Conservation (phyloP, 2,329 filamentous ascomycete genomes). For the Tolypocladium tropicale region DNA sequence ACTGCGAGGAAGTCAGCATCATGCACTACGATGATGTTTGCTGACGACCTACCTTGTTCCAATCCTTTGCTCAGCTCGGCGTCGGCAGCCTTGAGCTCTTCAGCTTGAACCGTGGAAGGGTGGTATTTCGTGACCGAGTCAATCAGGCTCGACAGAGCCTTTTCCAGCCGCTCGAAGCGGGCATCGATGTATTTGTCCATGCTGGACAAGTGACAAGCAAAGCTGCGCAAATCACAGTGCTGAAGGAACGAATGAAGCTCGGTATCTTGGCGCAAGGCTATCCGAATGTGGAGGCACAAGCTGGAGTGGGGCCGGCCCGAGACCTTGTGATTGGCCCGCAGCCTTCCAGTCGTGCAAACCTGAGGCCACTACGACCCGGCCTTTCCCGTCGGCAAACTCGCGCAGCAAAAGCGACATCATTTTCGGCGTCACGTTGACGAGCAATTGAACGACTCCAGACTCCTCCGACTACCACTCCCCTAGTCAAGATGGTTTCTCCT, state of each 20-base stretch:
- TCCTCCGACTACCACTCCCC: slow-evolving; percentile 16
- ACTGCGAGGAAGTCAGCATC: slow-evolving; percentile 32
- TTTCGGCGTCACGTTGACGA: slow-evolving; percentile 16
- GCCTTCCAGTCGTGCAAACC: slow-evolving; percentile 8
- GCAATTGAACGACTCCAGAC: slow-evolving; percentile 25
- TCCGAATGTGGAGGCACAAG: not conserved
- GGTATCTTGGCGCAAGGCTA: slow-evolving; percentile 6
- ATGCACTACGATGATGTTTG: not conserved
- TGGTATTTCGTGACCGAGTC: slow-evolving; percentile 78
- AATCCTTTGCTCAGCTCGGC: slow-evolving; percentile 55
- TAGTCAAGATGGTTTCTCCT: slow-evolving; percentile 29
- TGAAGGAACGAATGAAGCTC: not conserved
- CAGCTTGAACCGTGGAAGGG: slow-evolving; percentile 55
- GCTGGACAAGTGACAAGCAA: not conserved
- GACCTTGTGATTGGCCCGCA: slow-evolving; percentile 6
- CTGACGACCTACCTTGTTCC: slow-evolving; percentile 41
- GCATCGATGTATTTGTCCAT: slow-evolving; percentile 56
- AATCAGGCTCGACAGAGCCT: slow-evolving; percentile 57
- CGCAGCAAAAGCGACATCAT: slow-evolving; percentile 15
- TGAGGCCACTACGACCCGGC: slow-evolving; percentile 21
- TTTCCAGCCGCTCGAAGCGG: slow-evolving; percentile 57
- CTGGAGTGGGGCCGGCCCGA: slow-evolving; percentile 8
- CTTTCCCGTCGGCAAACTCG: slow-evolving; percentile 25
- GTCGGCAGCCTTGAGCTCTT: slow-evolving; percentile 63
- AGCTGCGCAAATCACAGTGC: not conserved